Conservation (phyloP, 148 eudicot species). For the Fagopyrum tataricum region DNA sequence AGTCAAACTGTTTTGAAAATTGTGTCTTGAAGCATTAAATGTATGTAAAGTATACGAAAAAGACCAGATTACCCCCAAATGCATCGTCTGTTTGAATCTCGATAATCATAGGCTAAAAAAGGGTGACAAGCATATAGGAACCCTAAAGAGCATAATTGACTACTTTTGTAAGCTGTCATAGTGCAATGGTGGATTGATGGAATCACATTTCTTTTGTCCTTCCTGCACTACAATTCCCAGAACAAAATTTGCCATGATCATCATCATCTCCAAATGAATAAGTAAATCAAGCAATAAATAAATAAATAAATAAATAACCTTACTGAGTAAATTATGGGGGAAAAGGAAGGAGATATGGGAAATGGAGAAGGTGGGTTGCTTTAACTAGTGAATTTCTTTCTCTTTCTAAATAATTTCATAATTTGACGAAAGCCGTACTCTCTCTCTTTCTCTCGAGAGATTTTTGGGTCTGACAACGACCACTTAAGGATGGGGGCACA, state of each 20-base stretch:
- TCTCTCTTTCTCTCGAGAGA: background rate
- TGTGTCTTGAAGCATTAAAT: background rate
- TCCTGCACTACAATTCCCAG: background rate
- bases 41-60: background rate
- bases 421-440: slow-evolving; percentile 62
- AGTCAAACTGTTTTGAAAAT: background rate
- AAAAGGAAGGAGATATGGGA: background rate
- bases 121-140: background rate
- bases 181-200: background rate
- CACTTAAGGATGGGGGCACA: slow-evolving; percentile 98
- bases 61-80: background rate
- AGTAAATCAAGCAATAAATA: background rate
- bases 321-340: background rate
- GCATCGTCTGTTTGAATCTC: background rate
- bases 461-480: slow-evolving; percentile 73
- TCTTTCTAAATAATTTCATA: slow-evolving; percentile 23
- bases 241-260: background rate
- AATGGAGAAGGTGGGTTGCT: background rate
- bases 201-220: background rate
- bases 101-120: background rate
- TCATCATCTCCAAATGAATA: background rate
- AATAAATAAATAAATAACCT: background rate
- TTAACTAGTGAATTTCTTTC: background rate
- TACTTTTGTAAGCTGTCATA: background rate
- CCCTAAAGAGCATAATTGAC: background rate